Percentiles rank a stretch among this genome's conserved stretches.
These are phyloP conservation scores for Aureobasidium lini DNA, from an alignment of 2,329 filamentous ascomycete genomes.

Conservation along the genomic window DNA sequence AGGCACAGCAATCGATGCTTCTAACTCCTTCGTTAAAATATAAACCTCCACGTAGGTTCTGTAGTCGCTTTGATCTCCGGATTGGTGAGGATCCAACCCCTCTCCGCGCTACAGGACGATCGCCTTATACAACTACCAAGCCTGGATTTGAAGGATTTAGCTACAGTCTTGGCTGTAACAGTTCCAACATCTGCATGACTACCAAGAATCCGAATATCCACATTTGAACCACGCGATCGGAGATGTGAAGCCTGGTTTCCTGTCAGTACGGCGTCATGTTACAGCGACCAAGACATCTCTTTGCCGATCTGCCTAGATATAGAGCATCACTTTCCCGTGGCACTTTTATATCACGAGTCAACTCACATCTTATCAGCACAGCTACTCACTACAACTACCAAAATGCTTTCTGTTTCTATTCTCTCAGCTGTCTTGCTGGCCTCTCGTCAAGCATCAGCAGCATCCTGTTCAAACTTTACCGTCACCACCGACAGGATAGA, in stretches of 20 bases:
- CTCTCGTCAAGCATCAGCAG: neutral
- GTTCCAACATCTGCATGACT: too few species aligned
- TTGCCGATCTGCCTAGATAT: too few species aligned
- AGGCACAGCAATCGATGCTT: neutral
- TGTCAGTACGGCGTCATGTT: too few species aligned
- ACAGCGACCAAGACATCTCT: too few species aligned
- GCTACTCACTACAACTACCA: neutral
- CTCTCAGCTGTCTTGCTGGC: neutral
- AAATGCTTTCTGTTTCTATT: neutral
- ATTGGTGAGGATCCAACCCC: too few species aligned
- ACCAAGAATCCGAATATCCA: neutral
- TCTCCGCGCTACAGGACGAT: neutral
- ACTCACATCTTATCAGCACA: too few species aligned
- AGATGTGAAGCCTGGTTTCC: too few species aligned
- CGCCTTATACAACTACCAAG: neutral
- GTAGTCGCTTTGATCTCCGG: too few species aligned
- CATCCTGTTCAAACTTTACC: neutral
- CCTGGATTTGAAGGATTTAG: neutral
- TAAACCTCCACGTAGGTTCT: neutral
- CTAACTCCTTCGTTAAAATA: neutral
- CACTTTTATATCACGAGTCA: too few species aligned
- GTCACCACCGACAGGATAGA: neutral
- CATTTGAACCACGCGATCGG: neutral
- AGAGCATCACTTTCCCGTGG: too few species aligned
- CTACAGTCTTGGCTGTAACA: neutral